Evolutionary conservation across 192 early-diverging fungal genomes (phyloP).

Genomic region (Spinellus fusiger): DNA sequence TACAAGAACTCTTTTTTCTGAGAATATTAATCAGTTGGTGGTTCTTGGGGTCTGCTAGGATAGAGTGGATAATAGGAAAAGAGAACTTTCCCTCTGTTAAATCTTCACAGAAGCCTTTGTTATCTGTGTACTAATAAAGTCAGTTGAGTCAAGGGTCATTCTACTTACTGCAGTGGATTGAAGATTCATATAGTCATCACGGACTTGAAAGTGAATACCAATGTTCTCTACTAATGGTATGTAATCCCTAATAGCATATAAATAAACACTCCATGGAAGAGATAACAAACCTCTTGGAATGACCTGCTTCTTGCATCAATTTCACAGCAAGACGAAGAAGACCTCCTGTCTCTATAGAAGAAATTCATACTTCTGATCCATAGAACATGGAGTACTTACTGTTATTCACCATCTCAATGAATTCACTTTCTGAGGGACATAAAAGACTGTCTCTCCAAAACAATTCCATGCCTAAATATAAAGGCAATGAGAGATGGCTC

Average conservation of each 20-base stretch:
- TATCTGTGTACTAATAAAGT: constrained; percentile 66
- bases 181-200: constrained; percentile 97
- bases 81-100: constrained; percentile 99
- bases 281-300: constrained; percentile 16
- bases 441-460: constrained; percentile 89
- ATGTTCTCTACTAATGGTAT: constrained; percentile 76
- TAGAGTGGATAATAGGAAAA: constrained; percentile 88
- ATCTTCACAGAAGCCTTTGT: constrained; percentile 98
- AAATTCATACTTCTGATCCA: background rate
- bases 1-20: constrained; percentile 74
- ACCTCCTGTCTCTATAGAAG: constrained; percentile 84
- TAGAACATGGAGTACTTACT: constrained; percentile 51
- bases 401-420: constrained; percentile 91
- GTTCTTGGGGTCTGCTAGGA: constrained; percentile 52
- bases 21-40: constrained; percentile 82
- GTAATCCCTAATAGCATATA: constrained; percentile 58
- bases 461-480: constrained; percentile 81
- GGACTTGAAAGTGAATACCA: constrained; percentile 93
- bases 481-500: background rate
- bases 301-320: constrained; percentile 81
- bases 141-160: background rate
- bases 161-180: constrained; percentile 63
- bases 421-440: constrained; percentile 91
- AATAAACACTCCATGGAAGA: background rate
- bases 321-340: constrained; percentile 88